Evolutionary conservation across 345 rosid species (phyloP).

Genomic region (Gossypium turneri): DNA sequence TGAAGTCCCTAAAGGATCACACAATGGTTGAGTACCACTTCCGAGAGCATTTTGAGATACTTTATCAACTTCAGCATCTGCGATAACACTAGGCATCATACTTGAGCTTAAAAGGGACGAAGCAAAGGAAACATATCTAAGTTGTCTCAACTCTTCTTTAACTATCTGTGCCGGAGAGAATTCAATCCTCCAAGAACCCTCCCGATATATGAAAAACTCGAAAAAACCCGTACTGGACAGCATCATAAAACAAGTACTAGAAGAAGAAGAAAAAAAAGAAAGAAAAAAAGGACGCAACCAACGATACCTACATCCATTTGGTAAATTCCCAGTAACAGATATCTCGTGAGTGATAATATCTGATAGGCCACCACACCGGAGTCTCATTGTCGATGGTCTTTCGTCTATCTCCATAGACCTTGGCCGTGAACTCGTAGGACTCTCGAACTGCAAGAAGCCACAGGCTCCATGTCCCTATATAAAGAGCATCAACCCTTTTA

Average conservation of each 20-base stretch:
- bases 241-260: neutral
- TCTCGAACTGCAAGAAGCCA: neutral
- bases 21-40: neutral
- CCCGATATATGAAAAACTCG: neutral
- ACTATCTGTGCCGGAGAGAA: neutral
- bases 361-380: neutral
- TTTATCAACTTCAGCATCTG: neutral
- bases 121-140: neutral
- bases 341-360: neutral
- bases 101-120: constrained; percentile 1
- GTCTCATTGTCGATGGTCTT: neutral
- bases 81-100: neutral
- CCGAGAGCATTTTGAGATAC: neutral
- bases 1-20: neutral
- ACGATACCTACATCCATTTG: neutral
- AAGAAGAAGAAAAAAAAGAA: neutral
- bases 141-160: neutral
- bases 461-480: constrained; percentile 11
- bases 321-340: neutral
- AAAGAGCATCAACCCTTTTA: neutral
- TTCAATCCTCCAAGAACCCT: neutral
- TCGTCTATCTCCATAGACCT: neutral
- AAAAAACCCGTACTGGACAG: neutral
- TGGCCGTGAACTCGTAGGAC: neutral
- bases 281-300: neutral